Evolutionary conservation across 345 rosid genomes (phyloP), one percentile per base, ranked within the genome.

Genomic region (Limnanthes douglasii): DNA sequence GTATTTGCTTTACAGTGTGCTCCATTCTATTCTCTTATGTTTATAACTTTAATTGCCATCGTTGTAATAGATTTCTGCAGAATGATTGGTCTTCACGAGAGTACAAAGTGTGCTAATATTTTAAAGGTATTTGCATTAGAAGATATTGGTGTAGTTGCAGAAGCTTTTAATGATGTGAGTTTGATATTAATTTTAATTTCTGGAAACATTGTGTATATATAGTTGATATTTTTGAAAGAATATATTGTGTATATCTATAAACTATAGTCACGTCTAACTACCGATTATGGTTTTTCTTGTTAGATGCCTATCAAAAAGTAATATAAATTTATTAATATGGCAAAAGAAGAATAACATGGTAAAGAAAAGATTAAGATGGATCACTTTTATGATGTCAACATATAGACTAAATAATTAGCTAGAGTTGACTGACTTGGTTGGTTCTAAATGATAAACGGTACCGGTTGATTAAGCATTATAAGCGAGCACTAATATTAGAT

Each of bases 81-180:
- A 92, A 85, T 92, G 99, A 69, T 81, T 48, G 96, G 96, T 47
- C 86, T 92, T 51, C 88, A 74, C 20, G 96, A 85, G 74, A 81
- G 94, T 72, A 78, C 94, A 31, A 92, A 92, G 57, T 85, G 96
- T 55, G 78, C 90, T 22, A 93, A 73, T 21, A 92, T 85, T 48
- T 74, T 72, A 54, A 92, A 92, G 96, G 99, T 90, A 23, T 45
- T 65, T 60, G n/a, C n/a, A n/a, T n/a, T n/a, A n/a, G n/a, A n/a
- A n/a, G n/a, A n/a, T n/a, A n/a, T n/a, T n/a, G n/a, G n/a, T n/a
- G n/a, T n/a, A n/a, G n/a, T n/a, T n/a, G n/a, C n/a, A n/a, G n/a
- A 13, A 32, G 23, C 31, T 11, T 30, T 30, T 15, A 30, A 30
- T 10, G 3, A 18, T 11, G 10, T 30, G 34, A 5, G 4, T 7